Percentiles rank a stretch among this genome's conserved stretches.
These are phyloP conservation scores for Arabis alpina DNA, from an alignment of 345 rosid genomes.

Conservation along the genomic window DNA sequence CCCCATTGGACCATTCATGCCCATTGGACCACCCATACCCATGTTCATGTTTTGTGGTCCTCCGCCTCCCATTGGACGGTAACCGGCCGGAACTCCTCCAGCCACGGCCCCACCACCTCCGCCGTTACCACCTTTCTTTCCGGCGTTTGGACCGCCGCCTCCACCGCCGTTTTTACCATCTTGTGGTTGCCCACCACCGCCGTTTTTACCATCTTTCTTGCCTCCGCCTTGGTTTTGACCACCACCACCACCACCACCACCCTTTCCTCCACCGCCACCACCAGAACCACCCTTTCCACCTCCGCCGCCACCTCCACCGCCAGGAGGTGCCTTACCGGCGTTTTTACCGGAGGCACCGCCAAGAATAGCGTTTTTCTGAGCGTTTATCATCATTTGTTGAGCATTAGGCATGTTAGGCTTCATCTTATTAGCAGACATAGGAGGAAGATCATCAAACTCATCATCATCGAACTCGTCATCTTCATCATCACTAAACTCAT, in stretches of 20 bases:
- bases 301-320: slow-evolving; percentile 40
- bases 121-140: slow-evolving; percentile 34
- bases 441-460: slow-evolving; percentile 52
- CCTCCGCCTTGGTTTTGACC: slow-evolving; percentile 51
- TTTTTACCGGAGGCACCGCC: slow-evolving; percentile 50
- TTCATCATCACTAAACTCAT: slow-evolving; percentile 50
- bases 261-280: slow-evolving; percentile 46
- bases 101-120: slow-evolving; percentile 37
- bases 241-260: slow-evolving; percentile 42
- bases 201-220: slow-evolving; percentile 46
- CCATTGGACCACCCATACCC: slow-evolving; percentile 21
- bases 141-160: slow-evolving; percentile 32
- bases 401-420: slow-evolving; percentile 53
- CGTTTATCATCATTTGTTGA: slow-evolving; percentile 50
- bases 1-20: slow-evolving; percentile 48
- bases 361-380: slow-evolving; percentile 50
- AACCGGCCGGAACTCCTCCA: slow-evolving; percentile 33
- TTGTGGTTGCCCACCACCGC: slow-evolving; percentile 43
- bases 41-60: slow-evolving; percentile 52
- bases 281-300: slow-evolving; percentile 47
- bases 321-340: slow-evolving; percentile 43
- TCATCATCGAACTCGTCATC: slow-evolving; percentile 52
- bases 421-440: slow-evolving; percentile 45
- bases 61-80: slow-evolving; percentile 45
- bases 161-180: slow-evolving; percentile 45